Evolutionary conservation across 1,284 basidiomycete species (phyloP), one percentile per base, ranked within the genome.

Genomic region (Fomitopsis pinicola): DNA sequence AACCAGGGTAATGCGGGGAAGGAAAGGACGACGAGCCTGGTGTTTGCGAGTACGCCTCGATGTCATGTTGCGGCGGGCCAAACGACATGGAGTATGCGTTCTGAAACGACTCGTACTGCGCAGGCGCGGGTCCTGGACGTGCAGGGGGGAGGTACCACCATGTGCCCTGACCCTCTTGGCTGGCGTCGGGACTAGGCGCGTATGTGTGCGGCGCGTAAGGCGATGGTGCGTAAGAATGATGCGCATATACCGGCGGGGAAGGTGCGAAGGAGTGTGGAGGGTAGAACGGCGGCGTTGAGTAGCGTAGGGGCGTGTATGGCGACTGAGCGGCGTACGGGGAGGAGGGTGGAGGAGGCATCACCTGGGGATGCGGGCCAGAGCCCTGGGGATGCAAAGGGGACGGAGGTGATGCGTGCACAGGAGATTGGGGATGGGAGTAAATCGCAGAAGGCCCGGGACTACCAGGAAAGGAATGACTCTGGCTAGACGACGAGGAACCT

Each of bases 91-190:
- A 65, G 70, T 80, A 80, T 60, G 73, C 74, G 12, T 68, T 71
- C 45, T 75, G 77, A 65, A 79, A 82, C n/a, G 78, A 70, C 2
- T 80, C 79, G 55, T 76, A 78, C 57, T 77, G 76, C 10, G 70
- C 72, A 33, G 71, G 62, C 57, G 66, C 55, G 44, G 56, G 50
- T 53, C 50, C 50, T 3, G 33, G 76, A 44, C 44, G 73, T 30
- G 59, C 60, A 14, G 72, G 77, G 17, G 79, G 77, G 30, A 83
- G 67, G 64, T 84, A 86, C 78, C 81, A 88, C 85, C 83, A 86
- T 9, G 76, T 73, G n/a, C 80, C 80, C 61, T 77, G 78, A 6
- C 78, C 78, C 58, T 78, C 78, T 9, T 73, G 69, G 22, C 78
- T 77, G 2, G 68, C 64, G 14, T 57, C 57, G n/a, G 54, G 62